Base-by-base conservation (phyloP, 495 filamentous ascomycete species). In the Tirmania nivea region DNA sequence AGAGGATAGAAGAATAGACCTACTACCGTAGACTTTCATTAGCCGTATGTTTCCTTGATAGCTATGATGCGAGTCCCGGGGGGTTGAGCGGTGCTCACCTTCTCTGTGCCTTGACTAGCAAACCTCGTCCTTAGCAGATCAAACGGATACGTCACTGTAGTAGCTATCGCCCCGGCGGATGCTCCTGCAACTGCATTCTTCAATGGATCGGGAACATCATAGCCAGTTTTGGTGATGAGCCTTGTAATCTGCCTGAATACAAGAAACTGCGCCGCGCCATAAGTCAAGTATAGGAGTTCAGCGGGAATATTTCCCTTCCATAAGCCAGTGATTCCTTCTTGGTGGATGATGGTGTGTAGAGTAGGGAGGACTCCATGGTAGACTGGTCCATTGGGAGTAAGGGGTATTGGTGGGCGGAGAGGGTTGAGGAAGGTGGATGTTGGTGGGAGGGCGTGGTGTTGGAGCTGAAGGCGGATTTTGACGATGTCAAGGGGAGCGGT, bases 221-320 rank as follows among this genome's bases (percentile, higher is more conserved):
- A 65, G 47, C 66, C 57, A 17, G 65, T 52, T 35, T 56, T 60
- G 31, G 76, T 70, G 3, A 93, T 71, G 8, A 73, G 60, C 47
- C 81, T 68, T 8, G 79, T 84, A 9, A 75, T 73, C 35, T 75
- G 76, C 48, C 84, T 80, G 71, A 96, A 96, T n/a, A 83, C 70
- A 8, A 80, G 80, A 75, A 97, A 97, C 70, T 97, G 92, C 53
- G 81, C 70, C 35, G 81, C 81, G 53, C 83, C 78, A 71, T 95
- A 96, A 62, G 77, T 76, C 49, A 97, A 72, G 71, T 97, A 97
- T 65, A 97, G 77, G 34, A 90, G 67, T 69, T 95, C 90, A 25
- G 90, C 90, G 52, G 90, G 86, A 56, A 96, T 76, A 65, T 97
- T 97, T 67, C 90, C 90, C 72, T 96, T 96, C 90, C 90, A 97